These are phyloP conservation scores for Flaveria sonorensis DNA, from an alignment of 129 eudicot species.

Conservation along the genomic window DNA sequence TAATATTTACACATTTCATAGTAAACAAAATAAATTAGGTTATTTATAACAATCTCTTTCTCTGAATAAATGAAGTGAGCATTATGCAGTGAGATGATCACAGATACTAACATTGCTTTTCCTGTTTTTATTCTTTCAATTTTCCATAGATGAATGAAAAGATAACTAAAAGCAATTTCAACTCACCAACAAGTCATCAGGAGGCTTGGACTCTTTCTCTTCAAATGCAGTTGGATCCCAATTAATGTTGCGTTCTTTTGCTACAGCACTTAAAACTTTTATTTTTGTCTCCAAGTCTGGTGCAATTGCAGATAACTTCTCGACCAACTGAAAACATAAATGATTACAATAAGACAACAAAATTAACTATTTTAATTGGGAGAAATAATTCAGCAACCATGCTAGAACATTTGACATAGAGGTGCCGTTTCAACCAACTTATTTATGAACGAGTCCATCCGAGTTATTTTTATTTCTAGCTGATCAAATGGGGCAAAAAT, in stretches of 20 bases:
- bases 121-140: background rate
- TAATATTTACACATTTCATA: background rate
- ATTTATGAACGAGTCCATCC: background rate
- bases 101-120: too few species aligned
- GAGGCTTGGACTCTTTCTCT: constrained; percentile 56
- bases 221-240: constrained; percentile 74
- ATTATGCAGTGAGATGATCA: background rate
- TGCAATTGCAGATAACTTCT: constrained; percentile 83
- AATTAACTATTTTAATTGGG: background rate
- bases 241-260: constrained; percentile 72
- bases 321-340: constrained; percentile 64
- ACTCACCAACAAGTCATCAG: constrained; percentile 68
- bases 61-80: background rate
- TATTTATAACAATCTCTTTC: too few species aligned
- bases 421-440: background rate
- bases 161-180: constrained; percentile 24
- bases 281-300: constrained; percentile 78
- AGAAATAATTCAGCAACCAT: background rate
- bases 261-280: constrained; percentile 65
- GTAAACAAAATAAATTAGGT: too few species aligned
- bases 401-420: background rate
- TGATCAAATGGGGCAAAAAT: background rate
- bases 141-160: background rate
- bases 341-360: background rate
- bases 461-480: background rate